A percentile compares a stretch with the other conserved stretches of the same genome.
phyloP scores from a whole-genome alignment of 2,329 filamentous ascomycete genomes.

The Ophiostoma himal-ulmi region DNA sequence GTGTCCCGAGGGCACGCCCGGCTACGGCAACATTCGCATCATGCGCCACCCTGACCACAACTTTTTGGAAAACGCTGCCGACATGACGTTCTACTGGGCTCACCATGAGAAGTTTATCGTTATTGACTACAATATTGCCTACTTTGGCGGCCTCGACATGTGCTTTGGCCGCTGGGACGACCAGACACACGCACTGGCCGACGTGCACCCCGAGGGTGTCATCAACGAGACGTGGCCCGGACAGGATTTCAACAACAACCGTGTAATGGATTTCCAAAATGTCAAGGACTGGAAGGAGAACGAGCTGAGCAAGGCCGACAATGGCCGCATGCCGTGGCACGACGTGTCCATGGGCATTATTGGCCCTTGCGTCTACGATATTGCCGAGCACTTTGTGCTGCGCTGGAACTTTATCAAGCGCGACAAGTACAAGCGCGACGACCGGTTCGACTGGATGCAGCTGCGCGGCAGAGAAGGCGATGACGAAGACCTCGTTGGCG shows the following conservation, averaged over 20 bases:
- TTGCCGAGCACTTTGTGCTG: slow-evolving; percentile 89
- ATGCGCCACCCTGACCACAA: slow-evolving; percentile 96
- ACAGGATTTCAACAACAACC: slow-evolving; percentile 97
- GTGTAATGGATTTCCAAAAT: slow-evolving; percentile 89
- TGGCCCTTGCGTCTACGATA: slow-evolving; percentile 84
- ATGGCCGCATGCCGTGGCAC: slow-evolving; percentile 96
- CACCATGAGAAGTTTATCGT: slow-evolving; percentile 98
- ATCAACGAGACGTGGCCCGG: slow-evolving; percentile 84
- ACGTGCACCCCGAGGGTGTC: slow-evolving; percentile 79
- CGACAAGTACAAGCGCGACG: slow-evolving; percentile 93
- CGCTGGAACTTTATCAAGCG: slow-evolving; percentile 97
- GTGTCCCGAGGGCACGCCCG: slow-evolving; percentile 74
- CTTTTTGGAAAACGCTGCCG: slow-evolving; percentile 82
- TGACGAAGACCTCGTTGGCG: slow-evolving; percentile 78
- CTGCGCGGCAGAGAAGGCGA: slow-evolving; percentile 69
- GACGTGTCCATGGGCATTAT: slow-evolving; percentile 90
- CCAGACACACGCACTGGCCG: slow-evolving; percentile 76
- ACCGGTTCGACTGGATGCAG: slow-evolving; percentile 76
- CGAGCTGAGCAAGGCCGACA: slow-evolving; percentile 83
- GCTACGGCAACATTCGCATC: slow-evolving; percentile 80
- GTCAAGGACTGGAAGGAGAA: slow-evolving; percentile 92
- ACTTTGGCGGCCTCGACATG: slow-evolving; percentile 88
- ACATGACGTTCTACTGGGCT: slow-evolving; percentile 97
- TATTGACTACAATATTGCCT: slow-evolving; percentile 83
- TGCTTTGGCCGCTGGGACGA: slow-evolving; percentile 95